phyloP scores from a whole-genome alignment of 1,284 basidiomycete genomes.

The Apiotrichum siamense region DNA sequence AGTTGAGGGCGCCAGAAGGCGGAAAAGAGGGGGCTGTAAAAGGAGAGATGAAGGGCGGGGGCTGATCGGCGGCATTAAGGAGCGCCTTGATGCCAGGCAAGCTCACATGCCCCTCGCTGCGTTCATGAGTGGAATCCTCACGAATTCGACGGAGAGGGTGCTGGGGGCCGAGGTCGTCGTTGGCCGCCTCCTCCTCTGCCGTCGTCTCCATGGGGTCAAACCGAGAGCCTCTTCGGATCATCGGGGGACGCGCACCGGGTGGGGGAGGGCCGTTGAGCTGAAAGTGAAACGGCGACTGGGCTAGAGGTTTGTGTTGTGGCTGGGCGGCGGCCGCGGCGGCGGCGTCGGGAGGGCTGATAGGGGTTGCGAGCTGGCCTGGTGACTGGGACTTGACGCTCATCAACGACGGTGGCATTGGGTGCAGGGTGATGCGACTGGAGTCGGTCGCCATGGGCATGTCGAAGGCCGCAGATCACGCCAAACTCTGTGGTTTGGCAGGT shows the following conservation, averaged over 20 bases:
- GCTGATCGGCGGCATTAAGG: slow-evolving; percentile 17
- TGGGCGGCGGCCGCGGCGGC: not conserved
- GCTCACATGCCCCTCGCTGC: slow-evolving; percentile 18
- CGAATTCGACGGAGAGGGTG: slow-evolving; percentile 36
- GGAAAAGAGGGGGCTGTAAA: slow-evolving; percentile 15
- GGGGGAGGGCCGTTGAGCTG: slow-evolving; percentile 7
- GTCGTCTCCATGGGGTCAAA: slow-evolving; percentile 40
- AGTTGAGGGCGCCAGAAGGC: slow-evolving; percentile 27
- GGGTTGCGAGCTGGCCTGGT: not conserved
- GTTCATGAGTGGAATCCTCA: slow-evolving; percentile 24
- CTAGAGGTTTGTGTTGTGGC: not conserved
- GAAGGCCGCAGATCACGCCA: not conserved
- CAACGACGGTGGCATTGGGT: slow-evolving; percentile 2
- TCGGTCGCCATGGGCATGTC: slow-evolving; percentile 3
- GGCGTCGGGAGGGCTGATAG: not conserved
- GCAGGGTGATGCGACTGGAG: not conserved
- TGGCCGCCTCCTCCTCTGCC: slow-evolving; percentile 29
- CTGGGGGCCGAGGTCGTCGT: slow-evolving; percentile 34
- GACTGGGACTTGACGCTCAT: not conserved
- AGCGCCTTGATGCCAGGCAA: slow-evolving; percentile 34
- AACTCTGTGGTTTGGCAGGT: not conserved
- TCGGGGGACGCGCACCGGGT: slow-evolving; percentile 16
- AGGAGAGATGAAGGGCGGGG: slow-evolving; percentile 19
- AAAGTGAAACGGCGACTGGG: not conserved
- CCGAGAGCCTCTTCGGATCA: slow-evolving; percentile 24